Base-by-base conservation (phyloP, 73 alveolate genomes). In the Tetrahymena elliotti region DNA sequence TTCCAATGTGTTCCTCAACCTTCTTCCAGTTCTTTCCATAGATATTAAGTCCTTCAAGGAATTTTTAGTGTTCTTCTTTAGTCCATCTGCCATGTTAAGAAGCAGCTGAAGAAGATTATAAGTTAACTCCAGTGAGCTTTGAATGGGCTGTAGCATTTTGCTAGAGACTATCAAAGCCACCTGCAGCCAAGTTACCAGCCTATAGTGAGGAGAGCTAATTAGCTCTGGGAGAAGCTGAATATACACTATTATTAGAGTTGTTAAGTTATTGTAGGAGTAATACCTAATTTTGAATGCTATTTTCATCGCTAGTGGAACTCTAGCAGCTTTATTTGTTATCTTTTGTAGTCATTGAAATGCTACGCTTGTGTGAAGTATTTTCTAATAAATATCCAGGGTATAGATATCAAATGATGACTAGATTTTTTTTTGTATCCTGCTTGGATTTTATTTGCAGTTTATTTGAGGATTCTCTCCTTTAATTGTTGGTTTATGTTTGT, bases 21-120 rank as follows among this genome's bases (percentile, higher is more conserved):
- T 97, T 97, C 84, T 94, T 95, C 99, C 99, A 97, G 33, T 97
- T 97, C 93, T 97, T 97, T 9, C 98, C 98, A 94, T 53, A 95
- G 33, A 95, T 84, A 94, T 97, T 97, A 94, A 97, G 93, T n/a
- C 98, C 99, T 83, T 97, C 99, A 18, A 97, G 96, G 94, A 97
- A 97, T 68, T 97, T 93, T 41, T 96, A 94, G 47, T 97, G 99
- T 84, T 97, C 99, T 39, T 94, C 97, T 95, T 93, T 84, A n/a
- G 98, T 93, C 99, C 99, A 97, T 47, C 99, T 94, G 36, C 99
- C 99, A 31, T 68, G 88, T 68, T 68, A 31, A 11, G 88, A 68
- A 68, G 88, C 34, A 68, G 88, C 88, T 68, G 38, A 68, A 68
- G 88, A 68, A 68, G 88, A 68, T 68, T 3, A n/a, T n/a, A 36